A percentile compares a stretch with the other conserved stretches of the same genome.
phyloP scores from a whole-genome alignment of 768 basidiomycete species.

The Butyriboletus loyo region DNA sequence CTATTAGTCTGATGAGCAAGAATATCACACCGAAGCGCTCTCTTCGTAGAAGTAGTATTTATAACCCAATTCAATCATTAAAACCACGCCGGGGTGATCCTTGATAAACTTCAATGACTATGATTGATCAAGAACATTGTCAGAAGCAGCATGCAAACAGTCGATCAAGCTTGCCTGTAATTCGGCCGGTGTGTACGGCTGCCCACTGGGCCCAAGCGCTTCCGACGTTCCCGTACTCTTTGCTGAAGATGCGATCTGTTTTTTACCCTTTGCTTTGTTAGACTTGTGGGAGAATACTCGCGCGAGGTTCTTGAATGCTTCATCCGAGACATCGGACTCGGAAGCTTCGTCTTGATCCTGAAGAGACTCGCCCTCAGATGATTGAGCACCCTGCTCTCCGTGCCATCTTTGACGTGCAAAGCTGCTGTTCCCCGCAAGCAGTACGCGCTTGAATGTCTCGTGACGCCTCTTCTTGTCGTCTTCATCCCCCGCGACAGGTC shows the following conservation, averaged over 20 bases:
- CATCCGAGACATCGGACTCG: slow-evolving; percentile 43
- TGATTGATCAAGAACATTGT: background rate
- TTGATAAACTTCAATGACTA: slow-evolving; percentile 52
- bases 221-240: slow-evolving; percentile 38
- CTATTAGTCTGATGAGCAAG: background rate
- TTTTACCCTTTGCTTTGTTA: slow-evolving; percentile 37
- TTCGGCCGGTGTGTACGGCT: slow-evolving; percentile 75
- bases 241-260: slow-evolving; percentile 23
- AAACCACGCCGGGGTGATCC: slow-evolving; percentile 60
- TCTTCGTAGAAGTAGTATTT: slow-evolving; percentile 82
- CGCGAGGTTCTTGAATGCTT: slow-evolving; percentile 45
- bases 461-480: slow-evolving; percentile 45
- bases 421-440: slow-evolving; percentile 45
- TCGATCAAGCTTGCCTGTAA: slow-evolving; percentile 46
- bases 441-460: slow-evolving; percentile 51
- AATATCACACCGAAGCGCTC: slow-evolving; percentile 63
- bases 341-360: slow-evolving; percentile 25
- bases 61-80: slow-evolving; percentile 84
- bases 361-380: slow-evolving; percentile 22
- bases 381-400: slow-evolving; percentile 11
- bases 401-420: slow-evolving; percentile 26
- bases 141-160: background rate
- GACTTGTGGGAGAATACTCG: slow-evolving; percentile 43
- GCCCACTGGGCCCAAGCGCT: slow-evolving; percentile 60
- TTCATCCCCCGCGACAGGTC: slow-evolving; percentile 22